These are phyloP conservation scores for Xylariaceae sp. DNA, from an alignment of 2,329 filamentous ascomycete species.

Conservation along the genomic window DNA sequence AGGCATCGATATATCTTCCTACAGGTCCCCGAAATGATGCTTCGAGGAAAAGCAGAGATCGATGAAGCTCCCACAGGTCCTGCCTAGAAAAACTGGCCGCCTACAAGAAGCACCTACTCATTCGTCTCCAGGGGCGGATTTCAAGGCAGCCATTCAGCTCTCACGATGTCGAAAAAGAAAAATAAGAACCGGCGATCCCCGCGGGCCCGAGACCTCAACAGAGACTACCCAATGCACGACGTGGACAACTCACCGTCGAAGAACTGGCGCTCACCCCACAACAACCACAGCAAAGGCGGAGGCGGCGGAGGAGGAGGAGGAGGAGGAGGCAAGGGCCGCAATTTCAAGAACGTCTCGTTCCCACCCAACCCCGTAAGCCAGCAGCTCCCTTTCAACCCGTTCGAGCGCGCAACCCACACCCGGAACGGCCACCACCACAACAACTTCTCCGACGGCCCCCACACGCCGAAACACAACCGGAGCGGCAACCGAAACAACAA, in stretches of 20 bases:
- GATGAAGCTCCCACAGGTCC: background rate
- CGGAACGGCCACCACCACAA: background rate
- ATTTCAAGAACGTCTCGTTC: background rate
- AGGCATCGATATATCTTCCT: conserved; percentile 13
- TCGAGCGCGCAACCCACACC: background rate
- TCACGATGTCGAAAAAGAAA: conserved; percentile 22
- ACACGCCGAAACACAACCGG: too few species aligned
- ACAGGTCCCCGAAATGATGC: background rate
- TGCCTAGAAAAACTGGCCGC: background rate
- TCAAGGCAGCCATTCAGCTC: background rate
- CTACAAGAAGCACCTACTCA: background rate
- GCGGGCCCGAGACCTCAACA: conserved; percentile 20
- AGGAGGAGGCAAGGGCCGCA: background rate
- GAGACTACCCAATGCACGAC: conserved; percentile 30
- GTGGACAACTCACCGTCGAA: background rate
- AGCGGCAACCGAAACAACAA: background rate
- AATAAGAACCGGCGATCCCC: background rate
- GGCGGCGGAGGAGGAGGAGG: background rate
- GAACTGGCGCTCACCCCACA: background rate
- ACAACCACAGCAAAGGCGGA: conserved; percentile 3
- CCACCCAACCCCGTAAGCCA: too few species aligned
- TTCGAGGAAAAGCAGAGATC: background rate
- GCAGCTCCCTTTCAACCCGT: background rate
- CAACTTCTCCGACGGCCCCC: background rate
- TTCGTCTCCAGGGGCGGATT: background rate